These are phyloP conservation scores for Coniella lustricola DNA, from an alignment of 2,329 filamentous ascomycete species.

Conservation along the genomic window DNA sequence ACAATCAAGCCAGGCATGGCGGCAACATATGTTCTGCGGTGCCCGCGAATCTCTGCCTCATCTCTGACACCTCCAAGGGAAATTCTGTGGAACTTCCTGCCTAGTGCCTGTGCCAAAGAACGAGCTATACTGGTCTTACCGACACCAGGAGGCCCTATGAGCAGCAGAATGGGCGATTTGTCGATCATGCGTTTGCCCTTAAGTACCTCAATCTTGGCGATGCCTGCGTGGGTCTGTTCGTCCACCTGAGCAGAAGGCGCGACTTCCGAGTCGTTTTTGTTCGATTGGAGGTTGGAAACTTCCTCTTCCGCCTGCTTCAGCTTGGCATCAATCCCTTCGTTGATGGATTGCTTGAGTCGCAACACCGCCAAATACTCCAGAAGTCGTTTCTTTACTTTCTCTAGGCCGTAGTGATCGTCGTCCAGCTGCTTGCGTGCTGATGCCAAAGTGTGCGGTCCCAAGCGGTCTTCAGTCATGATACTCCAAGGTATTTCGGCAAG, in stretches of 20 bases:
- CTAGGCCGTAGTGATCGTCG: conserved; percentile 90
- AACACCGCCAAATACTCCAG: conserved; percentile 96
- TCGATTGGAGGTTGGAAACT: conserved; percentile 36
- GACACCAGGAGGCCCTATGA: conserved; percentile 88
- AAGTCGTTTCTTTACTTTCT: conserved; percentile 94
- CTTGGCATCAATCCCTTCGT: conserved; percentile 73
- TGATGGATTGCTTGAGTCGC: conserved; percentile 85
- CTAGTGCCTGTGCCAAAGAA: conserved; percentile 84
- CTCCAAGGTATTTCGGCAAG: conserved; percentile 92
- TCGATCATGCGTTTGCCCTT: conserved; percentile 81
- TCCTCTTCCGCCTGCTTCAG: conserved; percentile 62
- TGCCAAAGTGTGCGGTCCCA: conserved; percentile 72
- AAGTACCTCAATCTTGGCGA: conserved; percentile 66
- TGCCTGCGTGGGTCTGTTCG: conserved; percentile 35
- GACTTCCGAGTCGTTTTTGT: conserved; percentile 23
- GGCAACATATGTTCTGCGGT: conserved; percentile 91
- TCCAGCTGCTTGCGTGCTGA: conserved; percentile 84
- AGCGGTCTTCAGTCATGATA: conserved; percentile 72
- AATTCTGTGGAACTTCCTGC: conserved; percentile 93
- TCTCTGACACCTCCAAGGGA: conserved; percentile 93
- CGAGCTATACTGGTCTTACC: conserved; percentile 95
- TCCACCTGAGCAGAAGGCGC: conserved; percentile 7
- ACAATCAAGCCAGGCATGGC: conserved; percentile 98
- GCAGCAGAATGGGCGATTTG: conserved; percentile 89
- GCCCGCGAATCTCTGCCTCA: conserved; percentile 93